These are phyloP conservation scores for Fusarium proliferatum DNA, from an alignment of 2,329 filamentous ascomycete genomes.

Conservation along the genomic window DNA sequence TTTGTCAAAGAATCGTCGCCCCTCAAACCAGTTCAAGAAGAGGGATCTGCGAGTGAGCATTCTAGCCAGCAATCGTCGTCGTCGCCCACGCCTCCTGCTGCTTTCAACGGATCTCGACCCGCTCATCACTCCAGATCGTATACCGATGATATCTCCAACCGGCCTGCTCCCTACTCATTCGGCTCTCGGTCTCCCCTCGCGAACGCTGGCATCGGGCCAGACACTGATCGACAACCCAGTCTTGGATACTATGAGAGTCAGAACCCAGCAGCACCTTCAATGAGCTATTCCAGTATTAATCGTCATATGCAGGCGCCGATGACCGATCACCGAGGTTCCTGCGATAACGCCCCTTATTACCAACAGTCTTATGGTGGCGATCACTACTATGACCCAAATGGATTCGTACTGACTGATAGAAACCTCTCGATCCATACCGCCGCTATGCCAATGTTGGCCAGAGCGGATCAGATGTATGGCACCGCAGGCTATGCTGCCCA, in stretches of 20 bases:
- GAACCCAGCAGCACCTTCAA: conserved; percentile 31
- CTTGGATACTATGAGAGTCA: conserved; percentile 40
- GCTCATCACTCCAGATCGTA: conserved; percentile 21
- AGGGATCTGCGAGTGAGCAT: conserved; percentile 25
- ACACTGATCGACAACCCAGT: conserved; percentile 32
- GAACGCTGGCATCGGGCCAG: conserved; percentile 11
- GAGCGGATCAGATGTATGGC: not conserved
- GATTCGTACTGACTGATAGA: conserved; percentile 22
- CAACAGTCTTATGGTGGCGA: not conserved
- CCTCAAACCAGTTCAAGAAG: conserved; percentile 42
- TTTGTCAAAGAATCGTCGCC: conserved; percentile 43
- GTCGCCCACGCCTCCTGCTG: conserved; percentile 27
- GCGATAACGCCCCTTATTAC: conserved; percentile 13
- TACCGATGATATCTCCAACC: conserved; percentile 6
- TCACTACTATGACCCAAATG: conserved; percentile 3
- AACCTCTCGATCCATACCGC: not conserved
- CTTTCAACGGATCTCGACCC: conserved; percentile 21
- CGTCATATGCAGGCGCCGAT: conserved; percentile 34
- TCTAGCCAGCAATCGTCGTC: conserved; percentile 24
- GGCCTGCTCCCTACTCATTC: conserved; percentile 7
- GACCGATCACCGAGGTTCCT: conserved; percentile 30
- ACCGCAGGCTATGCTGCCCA: not conserved
- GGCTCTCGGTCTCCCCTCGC: conserved; percentile 12
- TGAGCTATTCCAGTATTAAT: conserved; percentile 37
- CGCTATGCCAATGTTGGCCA: not conserved